Conservation (phyloP, 2,329 filamentous ascomycete species). For the Epichloe glyceriae region DNA sequence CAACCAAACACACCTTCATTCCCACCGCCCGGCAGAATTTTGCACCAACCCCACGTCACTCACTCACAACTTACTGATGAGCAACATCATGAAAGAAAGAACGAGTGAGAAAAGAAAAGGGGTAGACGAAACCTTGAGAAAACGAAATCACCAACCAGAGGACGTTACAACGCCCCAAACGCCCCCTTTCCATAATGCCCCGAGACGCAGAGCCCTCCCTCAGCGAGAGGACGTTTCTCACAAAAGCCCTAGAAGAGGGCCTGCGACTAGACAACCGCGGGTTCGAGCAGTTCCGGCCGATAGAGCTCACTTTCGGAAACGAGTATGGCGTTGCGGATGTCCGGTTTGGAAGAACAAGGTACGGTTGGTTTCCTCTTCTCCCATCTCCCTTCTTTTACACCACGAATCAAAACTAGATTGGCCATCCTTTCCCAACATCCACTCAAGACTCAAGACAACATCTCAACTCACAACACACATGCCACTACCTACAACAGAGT, state of each 20-base stretch:
- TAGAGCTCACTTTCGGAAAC: slow-evolving; percentile 73
- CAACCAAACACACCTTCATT: no score
- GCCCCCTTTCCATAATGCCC: slow-evolving; percentile 51
- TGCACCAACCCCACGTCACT: slow-evolving; percentile 8
- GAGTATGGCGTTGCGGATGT: slow-evolving; percentile 87
- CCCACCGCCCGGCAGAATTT: slow-evolving; percentile 40
- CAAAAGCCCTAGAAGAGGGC: slow-evolving; percentile 67
- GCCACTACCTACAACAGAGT: slow-evolving; percentile 42
- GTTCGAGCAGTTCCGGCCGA: slow-evolving; percentile 64
- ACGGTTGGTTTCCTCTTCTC: slow-evolving; percentile 3
- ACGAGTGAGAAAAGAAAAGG: slow-evolving; percentile 5
- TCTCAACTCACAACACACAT: neutral
- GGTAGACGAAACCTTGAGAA: neutral
- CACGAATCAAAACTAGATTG: neutral
- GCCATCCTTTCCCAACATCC: neutral
- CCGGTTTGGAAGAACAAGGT: slow-evolving; percentile 82
- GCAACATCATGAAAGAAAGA: neutral
- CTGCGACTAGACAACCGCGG: slow-evolving; percentile 73
- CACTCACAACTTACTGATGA: neutral
- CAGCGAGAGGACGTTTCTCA: slow-evolving; percentile 77
- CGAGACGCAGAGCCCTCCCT: slow-evolving; percentile 82
- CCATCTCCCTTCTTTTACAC: neutral
- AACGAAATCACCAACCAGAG: neutral
- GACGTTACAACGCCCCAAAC: neutral
- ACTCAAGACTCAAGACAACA: no score